A percentile compares a stretch with the other conserved stretches of the same genome.
Evolutionary conservation across 31 red algal genomes (phyloP).

Genomic region (Asparagopsis taxiformis): DNA sequence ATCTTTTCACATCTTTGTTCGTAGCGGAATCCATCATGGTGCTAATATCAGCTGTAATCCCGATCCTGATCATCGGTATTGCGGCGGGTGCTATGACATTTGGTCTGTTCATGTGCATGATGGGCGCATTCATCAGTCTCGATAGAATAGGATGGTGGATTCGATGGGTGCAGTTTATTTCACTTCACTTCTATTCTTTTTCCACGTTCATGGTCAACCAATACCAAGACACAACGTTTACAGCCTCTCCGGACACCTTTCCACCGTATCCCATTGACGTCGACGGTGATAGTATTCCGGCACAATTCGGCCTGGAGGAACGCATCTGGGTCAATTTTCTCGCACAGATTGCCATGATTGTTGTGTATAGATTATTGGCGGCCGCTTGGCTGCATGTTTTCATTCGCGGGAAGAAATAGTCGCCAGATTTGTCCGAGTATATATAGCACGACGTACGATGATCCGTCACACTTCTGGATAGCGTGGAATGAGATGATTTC

Average conservation of each 20-base stretch:
- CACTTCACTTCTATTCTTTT: slow-evolving; percentile 49
- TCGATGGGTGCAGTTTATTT: slow-evolving; percentile 59
- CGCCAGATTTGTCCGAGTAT: no score
- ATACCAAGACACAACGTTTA: slow-evolving; percentile 35
- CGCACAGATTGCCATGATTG: slow-evolving; percentile 54
- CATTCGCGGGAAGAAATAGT: slow-evolving; percentile 58
- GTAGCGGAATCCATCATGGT: slow-evolving; percentile 83
- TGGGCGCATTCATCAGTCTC: slow-evolving; percentile 64
- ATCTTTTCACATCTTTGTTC: slow-evolving; percentile 56
- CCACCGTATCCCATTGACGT: slow-evolving; percentile 59
- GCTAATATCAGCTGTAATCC: slow-evolving; percentile 75
- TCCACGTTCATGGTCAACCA: slow-evolving; percentile 76
- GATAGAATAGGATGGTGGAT: slow-evolving; percentile 66
- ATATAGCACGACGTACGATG: no score
- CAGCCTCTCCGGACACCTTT: slow-evolving; percentile 49
- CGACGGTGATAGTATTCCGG: slow-evolving; percentile 25
- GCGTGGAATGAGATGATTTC: no score
- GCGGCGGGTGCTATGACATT: slow-evolving; percentile 67
- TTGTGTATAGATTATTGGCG: slow-evolving; percentile 47
- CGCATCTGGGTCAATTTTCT: slow-evolving; percentile 41
- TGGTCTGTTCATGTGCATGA: slow-evolving; percentile 74
- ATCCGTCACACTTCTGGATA: no score
- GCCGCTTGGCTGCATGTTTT: slow-evolving; percentile 58
- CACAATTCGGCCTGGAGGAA: slow-evolving; percentile 28
- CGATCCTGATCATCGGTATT: slow-evolving; percentile 74